Conservation (phyloP, 768 basidiomycete genomes). For the Collybiopsis luxurians region DNA sequence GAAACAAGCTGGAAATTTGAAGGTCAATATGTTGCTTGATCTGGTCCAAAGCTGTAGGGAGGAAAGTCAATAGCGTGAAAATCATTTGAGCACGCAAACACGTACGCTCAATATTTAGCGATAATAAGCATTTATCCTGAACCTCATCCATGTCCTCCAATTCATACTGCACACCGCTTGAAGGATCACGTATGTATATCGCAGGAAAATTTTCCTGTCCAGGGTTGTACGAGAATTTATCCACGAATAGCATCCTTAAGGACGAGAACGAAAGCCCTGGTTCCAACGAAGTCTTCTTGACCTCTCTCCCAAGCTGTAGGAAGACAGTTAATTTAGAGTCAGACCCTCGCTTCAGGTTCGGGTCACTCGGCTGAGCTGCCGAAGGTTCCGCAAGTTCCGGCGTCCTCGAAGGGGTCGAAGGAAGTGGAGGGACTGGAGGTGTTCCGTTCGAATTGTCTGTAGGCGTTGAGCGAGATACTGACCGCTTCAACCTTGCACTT, state of each 20-base stretch:
- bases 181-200: constrained; percentile 92
- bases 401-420: constrained; percentile 39
- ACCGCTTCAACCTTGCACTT: constrained; percentile 23
- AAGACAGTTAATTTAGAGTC: constrained; percentile 66
- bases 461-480: constrained; percentile 30
- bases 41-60: constrained; percentile 81
- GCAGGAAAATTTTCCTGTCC: constrained; percentile 92
- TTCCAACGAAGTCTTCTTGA: constrained; percentile 82
- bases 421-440: constrained; percentile 47
- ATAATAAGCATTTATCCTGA: constrained; percentile 82
- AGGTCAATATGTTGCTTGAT: constrained; percentile 97
- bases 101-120: constrained; percentile 96
- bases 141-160: constrained; percentile 94
- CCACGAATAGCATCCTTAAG: constrained; percentile 86
- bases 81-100: constrained; percentile 16
- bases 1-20: constrained; percentile 80
- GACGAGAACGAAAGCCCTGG: constrained; percentile 67
- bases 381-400: constrained; percentile 28
- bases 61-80: constrained; percentile 8
- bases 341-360: constrained; percentile 12
- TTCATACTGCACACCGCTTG: constrained; percentile 92
- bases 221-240: constrained; percentile 92
- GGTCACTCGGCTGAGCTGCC: not conserved
- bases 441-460: constrained; percentile 33
- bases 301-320: constrained; percentile 85